Evolutionary conservation across 768 basidiomycete species (phyloP).

Genomic region (Lentinula detonsa): DNA sequence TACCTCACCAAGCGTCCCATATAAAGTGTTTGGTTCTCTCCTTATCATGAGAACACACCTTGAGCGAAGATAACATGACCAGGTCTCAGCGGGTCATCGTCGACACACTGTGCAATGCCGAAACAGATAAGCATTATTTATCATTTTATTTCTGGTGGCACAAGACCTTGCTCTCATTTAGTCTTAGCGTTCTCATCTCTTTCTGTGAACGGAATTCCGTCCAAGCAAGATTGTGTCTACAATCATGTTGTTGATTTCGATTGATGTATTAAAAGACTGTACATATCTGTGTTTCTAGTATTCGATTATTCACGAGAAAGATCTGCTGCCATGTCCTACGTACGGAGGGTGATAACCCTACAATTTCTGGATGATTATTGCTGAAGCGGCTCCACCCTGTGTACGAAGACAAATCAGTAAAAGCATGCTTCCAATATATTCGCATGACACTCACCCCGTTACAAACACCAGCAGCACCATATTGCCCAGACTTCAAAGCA

Average conservation of each 20-base stretch:
- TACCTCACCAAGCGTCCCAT: background rate
- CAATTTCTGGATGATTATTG: conserved; percentile 83
- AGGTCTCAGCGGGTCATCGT: background rate
- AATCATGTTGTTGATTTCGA: background rate
- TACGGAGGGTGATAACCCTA: conserved; percentile 29
- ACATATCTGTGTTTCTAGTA: conserved; percentile 2
- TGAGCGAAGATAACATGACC: background rate
- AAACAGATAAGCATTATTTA: background rate
- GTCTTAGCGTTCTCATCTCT: background rate
- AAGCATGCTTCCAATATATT: background rate
- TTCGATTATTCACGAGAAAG: conserved; percentile 10
- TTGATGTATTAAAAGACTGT: background rate
- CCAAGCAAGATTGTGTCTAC: background rate
- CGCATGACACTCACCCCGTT: conserved; percentile 69
- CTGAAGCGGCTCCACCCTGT: conserved; percentile 86
- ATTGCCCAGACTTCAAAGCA: conserved; percentile 86
- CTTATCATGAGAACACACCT: conserved; percentile 4
- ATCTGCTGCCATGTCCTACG: background rate
- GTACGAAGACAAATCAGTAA: conserved; percentile 4
- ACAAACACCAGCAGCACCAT: conserved; percentile 94
- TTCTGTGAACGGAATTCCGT: background rate
- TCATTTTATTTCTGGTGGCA: background rate
- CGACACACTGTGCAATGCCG: background rate
- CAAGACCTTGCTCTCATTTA: background rate
- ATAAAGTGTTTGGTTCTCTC: background rate